Conservation (phyloP, 805 yeast species). For the Kazachstania africana region DNA sequence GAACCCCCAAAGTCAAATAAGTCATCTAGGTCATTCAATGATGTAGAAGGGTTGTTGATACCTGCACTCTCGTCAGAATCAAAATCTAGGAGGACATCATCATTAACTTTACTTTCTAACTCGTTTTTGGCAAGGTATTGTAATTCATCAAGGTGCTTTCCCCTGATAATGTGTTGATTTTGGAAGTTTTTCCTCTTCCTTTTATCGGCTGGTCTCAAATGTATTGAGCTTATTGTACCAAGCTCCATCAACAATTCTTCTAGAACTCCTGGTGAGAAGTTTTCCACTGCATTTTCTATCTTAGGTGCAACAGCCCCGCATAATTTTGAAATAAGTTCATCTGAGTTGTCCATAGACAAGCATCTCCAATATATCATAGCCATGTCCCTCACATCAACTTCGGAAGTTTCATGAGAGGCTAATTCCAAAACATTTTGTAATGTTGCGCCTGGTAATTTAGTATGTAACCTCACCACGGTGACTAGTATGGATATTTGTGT, state of each 20-base stretch:
- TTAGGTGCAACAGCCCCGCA: slow-evolving; percentile 44
- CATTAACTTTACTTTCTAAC: slow-evolving; percentile 48
- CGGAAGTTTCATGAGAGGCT: slow-evolving; percentile 55
- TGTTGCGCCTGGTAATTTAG: slow-evolving; percentile 31
- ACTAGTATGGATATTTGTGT: slow-evolving; percentile 52
- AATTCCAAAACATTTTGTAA: slow-evolving; percentile 50
- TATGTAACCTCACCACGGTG: slow-evolving; percentile 47
- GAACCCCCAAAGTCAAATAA: slow-evolving; percentile 36
- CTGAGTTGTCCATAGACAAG: slow-evolving; percentile 35
- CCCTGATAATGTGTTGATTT: slow-evolving; percentile 26
- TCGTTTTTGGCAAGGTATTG: slow-evolving; percentile 69
- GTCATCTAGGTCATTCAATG: slow-evolving; percentile 67
- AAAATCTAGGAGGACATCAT: slow-evolving; percentile 76
- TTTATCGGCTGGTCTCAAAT: slow-evolving; percentile 72
- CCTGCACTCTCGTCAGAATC: slow-evolving; percentile 47
- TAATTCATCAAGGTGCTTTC: slow-evolving; percentile 64
- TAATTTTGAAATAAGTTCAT: slow-evolving; percentile 15
- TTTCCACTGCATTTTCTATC: slow-evolving; percentile 59
- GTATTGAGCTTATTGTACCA: slow-evolving; percentile 78
- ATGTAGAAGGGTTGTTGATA: slow-evolving; percentile 19
- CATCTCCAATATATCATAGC: slow-evolving; percentile 75
- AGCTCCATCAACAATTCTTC: slow-evolving; percentile 63
- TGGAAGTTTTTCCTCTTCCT: slow-evolving; percentile 30
- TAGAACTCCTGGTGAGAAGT: slow-evolving; percentile 56
- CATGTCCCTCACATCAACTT: slow-evolving; percentile 70